Base-by-base conservation (phyloP, 129 eudicot genomes). In the Solidago caesia region DNA sequence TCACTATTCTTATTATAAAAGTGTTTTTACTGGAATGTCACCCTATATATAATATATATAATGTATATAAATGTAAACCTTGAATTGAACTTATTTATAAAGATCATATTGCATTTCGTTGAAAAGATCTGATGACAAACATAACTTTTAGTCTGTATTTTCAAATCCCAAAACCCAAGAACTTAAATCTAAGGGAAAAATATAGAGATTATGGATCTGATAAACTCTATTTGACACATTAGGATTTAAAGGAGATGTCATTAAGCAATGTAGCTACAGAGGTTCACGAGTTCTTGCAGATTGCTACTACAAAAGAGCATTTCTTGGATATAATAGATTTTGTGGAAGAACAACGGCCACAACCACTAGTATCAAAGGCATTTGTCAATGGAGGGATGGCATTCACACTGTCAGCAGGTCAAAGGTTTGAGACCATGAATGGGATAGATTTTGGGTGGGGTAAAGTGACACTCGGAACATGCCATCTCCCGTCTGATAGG, bases 361-460 rank as follows among this genome's bases (percentile, higher is more conserved):
- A 63, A 69, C 84, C 77, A 8, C 29, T 77, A 4, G 12, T 83
- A 56, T 68, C 96, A 3, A 79, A 44, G 59, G 80, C 82, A 0
- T 90, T 83, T 12, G 81, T 79, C 5, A 7, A 9, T 72, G 5
- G 42, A 4, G 74, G 56, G 16, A 80, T 15, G 51, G 77, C 92
- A 2, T 68, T 90, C 41, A 77, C 87, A 62, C 77, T 89, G 14
- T 87, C 96, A 10, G 79, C 92, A 0, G 96, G 92, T 56, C 80
- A 66, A 44, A 29, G 77, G 6, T 87, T 84, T 68, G 84, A 79
- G 8, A 27, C 26, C 67, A 85, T 81, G 65, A 39, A 53, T 11
- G 56, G 78, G 49, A 70, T 89, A 79, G 87, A 89, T 16, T 87
- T 89, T 13, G 92, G 96, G 49, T 89, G 92, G 92, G 96, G 96